A percentile compares a stretch with the other conserved stretches of the same genome.
Evolutionary conservation across 257 asterid species (phyloP).

Genomic region (Forsythia viridissima): DNA sequence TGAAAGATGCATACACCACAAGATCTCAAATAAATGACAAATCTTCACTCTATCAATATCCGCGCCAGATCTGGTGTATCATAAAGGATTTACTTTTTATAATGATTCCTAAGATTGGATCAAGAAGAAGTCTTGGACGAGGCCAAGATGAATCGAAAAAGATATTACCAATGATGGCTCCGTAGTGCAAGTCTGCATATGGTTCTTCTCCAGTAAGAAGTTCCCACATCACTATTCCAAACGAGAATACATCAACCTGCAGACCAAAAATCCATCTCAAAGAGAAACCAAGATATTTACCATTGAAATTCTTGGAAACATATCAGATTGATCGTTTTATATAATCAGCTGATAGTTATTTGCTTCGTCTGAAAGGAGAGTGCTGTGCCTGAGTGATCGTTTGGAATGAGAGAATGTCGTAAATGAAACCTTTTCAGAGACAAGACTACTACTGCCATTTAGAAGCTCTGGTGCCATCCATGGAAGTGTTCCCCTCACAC

Average conservation of each 20-base stretch:
- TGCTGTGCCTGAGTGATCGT: neutral
- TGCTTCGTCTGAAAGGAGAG: neutral
- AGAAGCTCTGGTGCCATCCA: slow-evolving; percentile 99
- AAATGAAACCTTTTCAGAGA: slow-evolving; percentile 81
- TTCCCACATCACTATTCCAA: slow-evolving; percentile 98
- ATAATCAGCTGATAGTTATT: neutral
- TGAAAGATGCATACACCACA: neutral
- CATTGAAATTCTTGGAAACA: neutral
- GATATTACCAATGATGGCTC: slow-evolving; percentile 81
- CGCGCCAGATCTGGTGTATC: neutral
- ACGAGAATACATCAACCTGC: slow-evolving; percentile 91
- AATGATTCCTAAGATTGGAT: neutral
- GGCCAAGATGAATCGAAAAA: neutral
- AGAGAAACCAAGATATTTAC: neutral
- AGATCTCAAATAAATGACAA: neutral
- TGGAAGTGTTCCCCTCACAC: slow-evolving; percentile 99
- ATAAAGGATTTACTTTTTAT: too few species aligned
- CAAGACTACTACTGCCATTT: slow-evolving; percentile 95
- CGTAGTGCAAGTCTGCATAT: slow-evolving; percentile 85
- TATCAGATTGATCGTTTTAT: neutral
- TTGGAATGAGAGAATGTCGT: neutral
- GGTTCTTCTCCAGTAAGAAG: slow-evolving; percentile 96
- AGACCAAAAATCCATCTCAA: slow-evolving; percentile 6
- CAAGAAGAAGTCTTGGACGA: neutral
- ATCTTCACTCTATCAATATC: neutral